A percentile compares a stretch with the other conserved stretches of the same genome.
Evolutionary conservation across 805 yeast genomes (phyloP).

Genomic region (Alloascoidea africana): DNA sequence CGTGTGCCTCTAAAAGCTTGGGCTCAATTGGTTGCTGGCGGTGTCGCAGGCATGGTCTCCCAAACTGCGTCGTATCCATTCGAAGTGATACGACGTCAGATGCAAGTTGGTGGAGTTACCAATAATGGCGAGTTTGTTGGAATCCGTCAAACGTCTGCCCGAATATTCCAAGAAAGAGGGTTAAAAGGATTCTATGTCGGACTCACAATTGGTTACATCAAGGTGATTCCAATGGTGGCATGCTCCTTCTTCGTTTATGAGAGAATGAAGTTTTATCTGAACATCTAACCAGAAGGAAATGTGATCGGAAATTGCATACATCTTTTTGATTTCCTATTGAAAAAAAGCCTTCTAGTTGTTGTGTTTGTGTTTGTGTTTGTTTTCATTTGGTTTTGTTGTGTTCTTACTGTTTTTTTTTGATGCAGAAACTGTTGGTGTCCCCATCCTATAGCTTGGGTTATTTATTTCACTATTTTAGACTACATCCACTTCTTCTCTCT

Average conservation of each 20-base stretch:
- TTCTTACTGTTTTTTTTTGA: too few species aligned
- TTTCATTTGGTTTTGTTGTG: too few species aligned
- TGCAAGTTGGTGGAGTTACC: slow-evolving; percentile 85
- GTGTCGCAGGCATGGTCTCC: slow-evolving; percentile 83
- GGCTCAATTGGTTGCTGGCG: slow-evolving; percentile 93
- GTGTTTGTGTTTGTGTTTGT: too few species aligned
- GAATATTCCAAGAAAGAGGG: slow-evolving; percentile 64
- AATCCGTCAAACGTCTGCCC: slow-evolving; percentile 35
- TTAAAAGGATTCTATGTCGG: slow-evolving; percentile 87
- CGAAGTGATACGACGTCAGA: slow-evolving; percentile 84
- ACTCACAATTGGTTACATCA: slow-evolving; percentile 84
- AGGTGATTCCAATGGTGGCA: slow-evolving; percentile 94
- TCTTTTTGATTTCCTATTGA: too few species aligned
- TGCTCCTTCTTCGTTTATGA: slow-evolving; percentile 93
- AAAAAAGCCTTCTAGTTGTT: too few species aligned
- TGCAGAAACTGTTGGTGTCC: too few species aligned
- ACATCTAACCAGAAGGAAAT: slow-evolving; percentile 30
- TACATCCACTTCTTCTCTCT: too few species aligned
- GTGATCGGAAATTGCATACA: too few species aligned
- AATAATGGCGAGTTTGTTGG: slow-evolving; percentile 31
- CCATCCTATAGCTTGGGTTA: too few species aligned
- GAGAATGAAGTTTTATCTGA: slow-evolving; percentile 55
- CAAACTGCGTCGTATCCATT: slow-evolving; percentile 96
- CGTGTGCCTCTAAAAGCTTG: slow-evolving; percentile 65
- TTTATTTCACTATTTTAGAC: too few species aligned